phyloP scores from a whole-genome alignment of 2,329 filamentous ascomycete genomes.

The Phyllosticta paracitricarpa region DNA sequence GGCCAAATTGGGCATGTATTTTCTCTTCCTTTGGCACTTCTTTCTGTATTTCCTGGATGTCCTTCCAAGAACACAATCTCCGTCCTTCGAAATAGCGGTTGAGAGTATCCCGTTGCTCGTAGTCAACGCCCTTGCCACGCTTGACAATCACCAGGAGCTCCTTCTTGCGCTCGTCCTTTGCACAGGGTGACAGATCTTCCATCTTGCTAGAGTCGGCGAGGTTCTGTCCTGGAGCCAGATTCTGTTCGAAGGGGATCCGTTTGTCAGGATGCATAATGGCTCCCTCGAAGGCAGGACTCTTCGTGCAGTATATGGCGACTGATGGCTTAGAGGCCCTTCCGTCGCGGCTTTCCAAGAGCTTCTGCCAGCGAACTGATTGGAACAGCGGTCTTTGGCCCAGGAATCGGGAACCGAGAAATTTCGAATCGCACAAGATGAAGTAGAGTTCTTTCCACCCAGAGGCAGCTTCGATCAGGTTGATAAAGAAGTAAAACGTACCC shows the following conservation, averaged over 20 bases:
- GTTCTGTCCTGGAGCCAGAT: neutral
- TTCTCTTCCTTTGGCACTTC: too few species aligned
- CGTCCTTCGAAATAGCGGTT: too few species aligned
- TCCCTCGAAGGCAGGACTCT: neutral
- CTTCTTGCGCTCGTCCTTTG: neutral
- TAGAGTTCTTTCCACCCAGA: neutral
- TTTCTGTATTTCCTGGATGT: too few species aligned
- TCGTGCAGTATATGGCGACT: neutral
- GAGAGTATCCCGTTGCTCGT: neutral
- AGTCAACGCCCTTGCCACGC: neutral
- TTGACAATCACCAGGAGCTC: neutral
- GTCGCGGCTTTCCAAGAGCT: neutral
- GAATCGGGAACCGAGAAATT: neutral
- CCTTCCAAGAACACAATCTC: too few species aligned
- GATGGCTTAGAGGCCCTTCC: neutral
- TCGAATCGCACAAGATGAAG: neutral
- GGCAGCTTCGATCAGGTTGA: neutral
- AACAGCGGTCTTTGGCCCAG: neutral
- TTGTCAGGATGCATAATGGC: neutral
- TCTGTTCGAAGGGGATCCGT: neutral
- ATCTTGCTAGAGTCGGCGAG: neutral
- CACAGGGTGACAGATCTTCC: neutral
- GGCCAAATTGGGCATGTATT: too few species aligned
- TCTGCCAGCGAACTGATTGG: neutral
- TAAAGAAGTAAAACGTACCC: too few species aligned